phyloP scores from a whole-genome alignment of 176 grass and related monocot species.

The Olyra latifolia region DNA sequence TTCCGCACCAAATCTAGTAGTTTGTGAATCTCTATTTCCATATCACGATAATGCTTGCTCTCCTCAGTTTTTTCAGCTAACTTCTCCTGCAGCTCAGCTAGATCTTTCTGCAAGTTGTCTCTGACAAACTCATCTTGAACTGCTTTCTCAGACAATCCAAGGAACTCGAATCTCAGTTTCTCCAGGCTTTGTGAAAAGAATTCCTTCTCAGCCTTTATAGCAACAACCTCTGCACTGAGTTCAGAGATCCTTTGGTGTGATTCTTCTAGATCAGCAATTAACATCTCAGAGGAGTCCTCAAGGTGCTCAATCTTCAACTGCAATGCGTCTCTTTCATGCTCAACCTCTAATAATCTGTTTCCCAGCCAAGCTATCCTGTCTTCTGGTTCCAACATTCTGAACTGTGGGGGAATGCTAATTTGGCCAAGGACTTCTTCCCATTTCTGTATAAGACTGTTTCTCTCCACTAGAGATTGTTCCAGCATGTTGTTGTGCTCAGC shows the following conservation, averaged over 20 bases:
- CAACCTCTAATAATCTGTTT: constrained; percentile 57
- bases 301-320: constrained; percentile 89
- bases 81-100: constrained; percentile 65
- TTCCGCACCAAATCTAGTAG: constrained; percentile 64
- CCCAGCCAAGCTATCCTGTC: constrained; percentile 75
- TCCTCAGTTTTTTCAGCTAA: constrained; percentile 66
- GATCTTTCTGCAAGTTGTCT: constrained; percentile 71
- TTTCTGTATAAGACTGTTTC: constrained; percentile 86
- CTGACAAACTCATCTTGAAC: constrained; percentile 75
- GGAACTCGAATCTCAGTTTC: constrained; percentile 83
- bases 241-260: constrained; percentile 92
- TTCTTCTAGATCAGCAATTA: constrained; percentile 81
- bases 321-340: constrained; percentile 77
- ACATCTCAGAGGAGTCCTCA: constrained; percentile 94
- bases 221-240: constrained; percentile 74
- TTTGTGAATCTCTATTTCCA: constrained; percentile 59
- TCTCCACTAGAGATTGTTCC: constrained; percentile 91
- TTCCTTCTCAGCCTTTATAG: constrained; percentile 85
- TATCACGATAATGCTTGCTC: constrained; percentile 38
- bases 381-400: constrained; percentile 67
- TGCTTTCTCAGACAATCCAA: constrained; percentile 67
- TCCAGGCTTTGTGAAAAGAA: constrained; percentile 79
- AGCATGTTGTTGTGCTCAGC: constrained; percentile 97
- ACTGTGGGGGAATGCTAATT: constrained; percentile 66
- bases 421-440: constrained; percentile 81